Conservation (phyloP, 495 filamentous ascomycete genomes). For the Apodospora peruviana region DNA sequence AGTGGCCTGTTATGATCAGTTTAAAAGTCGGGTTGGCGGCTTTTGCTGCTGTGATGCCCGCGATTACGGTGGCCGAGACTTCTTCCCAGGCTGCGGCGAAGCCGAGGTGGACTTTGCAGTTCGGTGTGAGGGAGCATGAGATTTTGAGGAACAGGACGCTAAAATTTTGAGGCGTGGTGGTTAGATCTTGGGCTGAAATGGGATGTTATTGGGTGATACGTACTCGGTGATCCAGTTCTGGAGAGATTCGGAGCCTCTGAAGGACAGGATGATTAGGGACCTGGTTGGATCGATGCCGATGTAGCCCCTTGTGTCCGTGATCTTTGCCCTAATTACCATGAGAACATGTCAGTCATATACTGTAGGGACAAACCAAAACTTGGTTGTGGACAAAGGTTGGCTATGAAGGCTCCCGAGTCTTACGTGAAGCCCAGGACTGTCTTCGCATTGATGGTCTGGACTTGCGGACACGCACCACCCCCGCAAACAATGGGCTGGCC, state of each 20-base stretch:
- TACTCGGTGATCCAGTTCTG: conserved; percentile 64
- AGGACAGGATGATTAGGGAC: conserved; percentile 57
- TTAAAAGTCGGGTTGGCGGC: conserved; percentile 43
- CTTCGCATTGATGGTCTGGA: background rate
- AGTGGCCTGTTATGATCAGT: conserved; percentile 61
- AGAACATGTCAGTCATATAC: background rate
- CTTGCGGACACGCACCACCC: background rate
- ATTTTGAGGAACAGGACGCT: conserved; percentile 27
- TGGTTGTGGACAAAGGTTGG: background rate
- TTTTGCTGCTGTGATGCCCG: conserved; percentile 20
- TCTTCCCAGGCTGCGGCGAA: conserved; percentile 34
- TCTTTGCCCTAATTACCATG: background rate
- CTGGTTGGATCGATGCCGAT: conserved; percentile 61
- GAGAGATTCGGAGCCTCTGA: conserved; percentile 59
- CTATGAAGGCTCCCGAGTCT: too few relatives aligned
- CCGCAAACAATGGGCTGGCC: background rate
- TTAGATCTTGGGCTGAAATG: background rate
- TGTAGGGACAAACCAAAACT: too few relatives aligned
- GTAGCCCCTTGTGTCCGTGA: conserved; percentile 63
- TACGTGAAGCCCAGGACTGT: background rate
- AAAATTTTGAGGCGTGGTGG: background rate
- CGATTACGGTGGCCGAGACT: conserved; percentile 15
- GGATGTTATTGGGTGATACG: conserved; percentile 15
- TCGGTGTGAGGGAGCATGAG: conserved; percentile 23
- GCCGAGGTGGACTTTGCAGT: conserved; percentile 29